phyloP scores from a whole-genome alignment of 331 rosid genomes.

The Erythrophleum ivorense region DNA sequence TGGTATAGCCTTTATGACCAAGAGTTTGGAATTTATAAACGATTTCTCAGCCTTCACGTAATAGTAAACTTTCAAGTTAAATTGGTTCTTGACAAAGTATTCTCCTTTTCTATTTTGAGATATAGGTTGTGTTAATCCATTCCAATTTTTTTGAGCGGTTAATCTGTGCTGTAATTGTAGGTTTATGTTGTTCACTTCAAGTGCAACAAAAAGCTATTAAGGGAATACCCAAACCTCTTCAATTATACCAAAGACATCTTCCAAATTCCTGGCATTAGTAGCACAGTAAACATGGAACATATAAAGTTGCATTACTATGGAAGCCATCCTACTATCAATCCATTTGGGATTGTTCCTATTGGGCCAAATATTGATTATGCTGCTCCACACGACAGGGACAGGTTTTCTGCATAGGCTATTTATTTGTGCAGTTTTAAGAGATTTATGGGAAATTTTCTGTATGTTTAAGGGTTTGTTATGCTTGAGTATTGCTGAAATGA shows the following conservation, averaged over 20 bases:
- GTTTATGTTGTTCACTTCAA: conserved; percentile 95
- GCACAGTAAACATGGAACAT: conserved; percentile 83
- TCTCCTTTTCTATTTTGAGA: conserved; percentile 24
- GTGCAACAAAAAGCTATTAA: conserved; percentile 85
- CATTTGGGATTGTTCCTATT: conserved; percentile 74
- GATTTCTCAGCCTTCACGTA: neutral
- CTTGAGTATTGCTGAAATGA: conserved; percentile 7
- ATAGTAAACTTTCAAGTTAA: neutral
- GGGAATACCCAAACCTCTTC: conserved; percentile 84
- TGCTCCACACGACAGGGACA: conserved; percentile 73
- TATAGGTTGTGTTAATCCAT: conserved; percentile 8
- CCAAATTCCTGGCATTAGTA: conserved; percentile 77
- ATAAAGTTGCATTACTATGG: conserved; percentile 84
- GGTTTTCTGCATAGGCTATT: conserved; percentile 59
- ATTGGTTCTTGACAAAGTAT: neutral
- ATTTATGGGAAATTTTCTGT: conserved; percentile 9
- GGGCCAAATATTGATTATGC: conserved; percentile 76
- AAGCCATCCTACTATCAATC: conserved; percentile 88
- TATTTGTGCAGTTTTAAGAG: conserved; percentile 5
- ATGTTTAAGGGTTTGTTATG: conserved; percentile 3
- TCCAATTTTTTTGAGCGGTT: conserved; percentile 17
- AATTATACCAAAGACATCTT: conserved; percentile 82
- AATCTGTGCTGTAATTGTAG: conserved; percentile 44
- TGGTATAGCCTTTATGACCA: neutral
- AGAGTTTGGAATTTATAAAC: neutral